A percentile compares a stretch with the other conserved stretches of the same genome.
phyloP scores from a whole-genome alignment of 2,329 filamentous ascomycete species.

The Corynespora cassiicola region DNA sequence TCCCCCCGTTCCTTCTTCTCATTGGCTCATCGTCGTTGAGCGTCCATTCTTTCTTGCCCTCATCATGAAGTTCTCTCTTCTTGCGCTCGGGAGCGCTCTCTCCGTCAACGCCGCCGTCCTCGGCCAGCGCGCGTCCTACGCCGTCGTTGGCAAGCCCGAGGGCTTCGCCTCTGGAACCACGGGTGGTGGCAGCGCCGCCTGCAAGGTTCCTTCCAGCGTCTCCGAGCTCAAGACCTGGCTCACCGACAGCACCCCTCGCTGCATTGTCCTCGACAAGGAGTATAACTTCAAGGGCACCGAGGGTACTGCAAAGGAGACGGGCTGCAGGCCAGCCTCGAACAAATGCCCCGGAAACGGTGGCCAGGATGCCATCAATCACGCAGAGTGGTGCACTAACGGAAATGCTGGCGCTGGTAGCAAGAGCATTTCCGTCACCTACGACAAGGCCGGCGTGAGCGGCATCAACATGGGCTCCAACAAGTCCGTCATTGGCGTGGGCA shows the following conservation, averaged over 20 bases:
- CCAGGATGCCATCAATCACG: constrained; percentile 65
- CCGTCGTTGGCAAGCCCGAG: constrained; percentile 47
- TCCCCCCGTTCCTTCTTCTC: no score
- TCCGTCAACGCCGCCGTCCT: constrained; percentile 24
- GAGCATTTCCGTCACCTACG: constrained; percentile 50
- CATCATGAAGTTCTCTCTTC: constrained; percentile 28
- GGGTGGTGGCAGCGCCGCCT: constrained; percentile 62
- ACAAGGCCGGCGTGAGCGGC: constrained; percentile 59
- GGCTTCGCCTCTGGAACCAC: constrained; percentile 63
- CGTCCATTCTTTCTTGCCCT: no score
- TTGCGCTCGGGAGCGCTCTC: constrained; percentile 23
- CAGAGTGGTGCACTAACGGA: constrained; percentile 65
- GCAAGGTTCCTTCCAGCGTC: constrained; percentile 61
- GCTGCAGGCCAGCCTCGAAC: constrained; percentile 60
- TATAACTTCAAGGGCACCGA: constrained; percentile 64
- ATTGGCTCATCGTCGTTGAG: no score
- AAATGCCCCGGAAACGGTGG: constrained; percentile 60
- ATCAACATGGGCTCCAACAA: constrained; percentile 66
- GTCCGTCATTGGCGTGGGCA: constrained; percentile 61
- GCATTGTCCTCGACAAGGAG: constrained; percentile 64
- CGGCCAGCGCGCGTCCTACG: constrained; percentile 22
- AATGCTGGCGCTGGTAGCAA: constrained; percentile 59
- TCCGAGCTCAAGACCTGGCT: constrained; percentile 67
- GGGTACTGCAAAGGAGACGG: constrained; percentile 59
- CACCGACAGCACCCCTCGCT: constrained; percentile 58